Evolutionary conservation across 1,139 yeast species (phyloP).

Genomic region (Saccharomyces uvarum): DNA sequence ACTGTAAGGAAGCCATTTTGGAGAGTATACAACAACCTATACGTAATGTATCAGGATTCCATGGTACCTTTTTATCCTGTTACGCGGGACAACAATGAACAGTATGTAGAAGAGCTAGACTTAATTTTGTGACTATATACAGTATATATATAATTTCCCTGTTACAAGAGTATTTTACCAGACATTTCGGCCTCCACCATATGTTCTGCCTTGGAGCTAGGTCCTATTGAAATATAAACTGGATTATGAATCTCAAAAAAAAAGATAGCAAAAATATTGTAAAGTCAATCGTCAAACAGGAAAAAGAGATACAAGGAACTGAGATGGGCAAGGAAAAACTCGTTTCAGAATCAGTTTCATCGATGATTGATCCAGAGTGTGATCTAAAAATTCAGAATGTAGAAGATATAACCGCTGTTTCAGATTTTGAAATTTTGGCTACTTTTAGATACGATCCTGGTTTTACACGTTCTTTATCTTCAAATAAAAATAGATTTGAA

Average conservation of each 20-base stretch:
- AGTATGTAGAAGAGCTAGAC: constrained; percentile 38
- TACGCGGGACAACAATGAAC: constrained; percentile 30
- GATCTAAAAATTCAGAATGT: not conserved
- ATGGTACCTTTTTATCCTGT: constrained; percentile 81
- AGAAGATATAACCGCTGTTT: constrained; percentile 1
- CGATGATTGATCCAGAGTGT: not conserved
- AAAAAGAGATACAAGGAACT: not conserved
- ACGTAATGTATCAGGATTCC: constrained; percentile 66
- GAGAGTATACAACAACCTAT: constrained; percentile 71
- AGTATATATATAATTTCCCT: not conserved
- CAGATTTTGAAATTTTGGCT: constrained; percentile 51
- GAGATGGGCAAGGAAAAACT: not conserved
- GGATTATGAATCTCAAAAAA: not conserved
- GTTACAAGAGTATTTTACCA: not conserved
- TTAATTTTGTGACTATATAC: constrained; percentile 18
- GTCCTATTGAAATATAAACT: not conserved
- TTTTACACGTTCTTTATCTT: constrained; percentile 20
- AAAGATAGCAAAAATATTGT: not conserved
- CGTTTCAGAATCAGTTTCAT: not conserved
- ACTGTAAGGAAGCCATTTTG: constrained; percentile 82
- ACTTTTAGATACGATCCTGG: constrained; percentile 69
- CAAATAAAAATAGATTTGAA: not conserved
- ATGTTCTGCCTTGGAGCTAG: not conserved
- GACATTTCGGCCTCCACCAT: not conserved
- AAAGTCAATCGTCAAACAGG: not conserved